Percentiles rank a stretch among this genome's conserved stretches.
Evolutionary conservation across 257 asterid genomes (phyloP).

Genomic region (Solanum rostratum): DNA sequence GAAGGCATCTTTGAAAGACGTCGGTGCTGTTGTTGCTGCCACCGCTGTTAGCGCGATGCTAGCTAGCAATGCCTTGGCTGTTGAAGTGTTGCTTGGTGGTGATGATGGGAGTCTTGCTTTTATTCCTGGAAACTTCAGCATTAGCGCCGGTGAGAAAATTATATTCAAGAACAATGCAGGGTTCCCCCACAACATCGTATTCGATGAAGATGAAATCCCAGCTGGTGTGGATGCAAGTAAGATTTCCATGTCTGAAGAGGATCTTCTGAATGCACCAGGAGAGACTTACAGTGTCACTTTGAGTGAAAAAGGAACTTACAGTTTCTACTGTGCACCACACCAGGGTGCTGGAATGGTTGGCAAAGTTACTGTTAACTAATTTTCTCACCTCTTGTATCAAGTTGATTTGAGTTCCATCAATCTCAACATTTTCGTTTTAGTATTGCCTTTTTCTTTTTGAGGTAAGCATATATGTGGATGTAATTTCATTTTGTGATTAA

Average conservation of each 20-base stretch:
- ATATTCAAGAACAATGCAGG: slow-evolving; percentile 73
- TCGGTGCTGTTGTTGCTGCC: slow-evolving; percentile 53
- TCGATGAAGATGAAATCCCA: slow-evolving; percentile 74
- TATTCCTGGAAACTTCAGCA: slow-evolving; percentile 34
- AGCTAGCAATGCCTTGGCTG: slow-evolving; percentile 63
- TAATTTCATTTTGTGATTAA: background rate
- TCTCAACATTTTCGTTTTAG: background rate
- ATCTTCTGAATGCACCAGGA: slow-evolving; percentile 47
- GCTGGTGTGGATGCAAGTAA: slow-evolving; percentile 59
- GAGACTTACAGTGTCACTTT: slow-evolving; percentile 54
- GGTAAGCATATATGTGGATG: background rate
- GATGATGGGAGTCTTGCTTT: slow-evolving; percentile 50
- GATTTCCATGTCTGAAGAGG: slow-evolving; percentile 70
- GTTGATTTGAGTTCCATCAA: background rate
- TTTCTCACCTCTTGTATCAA: background rate
- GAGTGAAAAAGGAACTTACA: slow-evolving; percentile 76
- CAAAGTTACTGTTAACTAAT: slow-evolving; percentile 54
- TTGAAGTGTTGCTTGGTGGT: slow-evolving; percentile 48
- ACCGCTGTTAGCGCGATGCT: slow-evolving; percentile 57
- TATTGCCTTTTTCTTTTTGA: background rate
- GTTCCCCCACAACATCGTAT: slow-evolving; percentile 85
- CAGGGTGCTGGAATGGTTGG: slow-evolving; percentile 82
- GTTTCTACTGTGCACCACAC: slow-evolving; percentile 82
- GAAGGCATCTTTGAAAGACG: slow-evolving; percentile 57
- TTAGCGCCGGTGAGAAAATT: slow-evolving; percentile 70